Evolutionary conservation across 768 basidiomycete genomes (phyloP), one percentile per base, ranked within the genome.

Genomic region (Saitozyma podzolica): DNA sequence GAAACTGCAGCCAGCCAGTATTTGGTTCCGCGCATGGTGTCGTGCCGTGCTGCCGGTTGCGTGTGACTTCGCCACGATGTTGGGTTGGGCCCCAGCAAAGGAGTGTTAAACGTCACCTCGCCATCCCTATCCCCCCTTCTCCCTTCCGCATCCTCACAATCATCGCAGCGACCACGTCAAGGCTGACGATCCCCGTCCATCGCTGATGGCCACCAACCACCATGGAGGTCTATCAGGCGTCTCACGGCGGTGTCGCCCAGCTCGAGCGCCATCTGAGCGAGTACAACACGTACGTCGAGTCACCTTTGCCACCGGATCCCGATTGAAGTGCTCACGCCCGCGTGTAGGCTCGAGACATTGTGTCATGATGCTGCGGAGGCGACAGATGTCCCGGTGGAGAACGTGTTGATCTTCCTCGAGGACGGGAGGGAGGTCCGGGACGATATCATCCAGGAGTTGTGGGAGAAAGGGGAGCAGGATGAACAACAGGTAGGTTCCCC

Each of bases 351-450:
- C 13, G 59, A 60, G 6, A 39, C 50, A 19, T 54, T 65, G 42
- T 19, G 57, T 9, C 11, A 5, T 14, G 48, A 61, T 17, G 50
- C 45, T 7, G 19, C 67, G 1, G 29, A 14, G 42, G 40, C 14
- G 13, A 51, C 50, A 39, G 48, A 14, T 11, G 37, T 66, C 0
- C 37, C 37, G n/a, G 19, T 56, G 11, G 70, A 64, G 51, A 71
- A 73, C 61, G 54, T 71, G 8, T 50, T 75, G 50, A 57, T 75
- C 17, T 75, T 75, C 54, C 54, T 73, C 17, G 67, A 71, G 19
- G 72, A 75, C 56, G 74, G 69, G n/a, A 17, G 69, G 42, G 72
- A 75, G 50, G 37, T 75, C 0, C 59, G 50, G 41, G 51, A 55
- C 5, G 64, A 69, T n/a, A 55, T 69, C 5, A 41, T 75, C 37